Base-by-base conservation (phyloP, 2,329 filamentous ascomycete species). In the Colletotrichum lini region DNA sequence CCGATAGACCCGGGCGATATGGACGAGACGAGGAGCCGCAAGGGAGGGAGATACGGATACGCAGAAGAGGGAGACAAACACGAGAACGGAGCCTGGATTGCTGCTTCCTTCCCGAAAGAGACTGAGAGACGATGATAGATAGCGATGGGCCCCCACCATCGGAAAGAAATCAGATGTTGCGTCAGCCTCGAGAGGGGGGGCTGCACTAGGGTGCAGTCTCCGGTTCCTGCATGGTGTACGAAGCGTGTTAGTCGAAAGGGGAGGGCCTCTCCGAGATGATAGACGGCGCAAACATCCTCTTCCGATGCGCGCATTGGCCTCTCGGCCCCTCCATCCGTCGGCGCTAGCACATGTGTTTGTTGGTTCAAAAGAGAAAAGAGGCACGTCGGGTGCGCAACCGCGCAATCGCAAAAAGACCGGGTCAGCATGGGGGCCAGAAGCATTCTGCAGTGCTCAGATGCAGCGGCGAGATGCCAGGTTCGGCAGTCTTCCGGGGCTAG, bases 401-500 rank as follows among this genome's bases (percentile, higher is more conserved):
- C 18, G 26, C 45, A 26, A 50, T 4, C 45, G 44, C 53, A 23
- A 1, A 3, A 8, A n/a, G 35, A 60, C 49, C 10, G 35, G 67
- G 47, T 12, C 6, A 42, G 18, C 40, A 10, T 16, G 44, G n/a
- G n/a, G 23, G 35, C 58, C 38, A 49, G 58, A 30, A 10, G 58
- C 44, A n/a, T 58, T 47, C 68, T 67, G 64, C 49, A 62, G n/a
- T 45, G 57, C 38, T 67, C 57, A 63, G 49, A 50, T 52, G 58
- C 38, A 59, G 54, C 58, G 64, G 65, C 35, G 63, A 42, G 45
- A 53, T 63, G 49, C 63, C 58, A 66, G 54, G 57, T 68, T 59
- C 52, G 65, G 68, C 18, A 45, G 58, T 71, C 58, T 42, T 30
- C 68, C 65, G 68, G 63, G 44, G 68, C 64, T 61, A 68, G 30